Evolutionary conservation across 2,329 filamentous ascomycete species (phyloP), one percentile per base, ranked within the genome.

Genomic region (Aspergillus sp.): DNA sequence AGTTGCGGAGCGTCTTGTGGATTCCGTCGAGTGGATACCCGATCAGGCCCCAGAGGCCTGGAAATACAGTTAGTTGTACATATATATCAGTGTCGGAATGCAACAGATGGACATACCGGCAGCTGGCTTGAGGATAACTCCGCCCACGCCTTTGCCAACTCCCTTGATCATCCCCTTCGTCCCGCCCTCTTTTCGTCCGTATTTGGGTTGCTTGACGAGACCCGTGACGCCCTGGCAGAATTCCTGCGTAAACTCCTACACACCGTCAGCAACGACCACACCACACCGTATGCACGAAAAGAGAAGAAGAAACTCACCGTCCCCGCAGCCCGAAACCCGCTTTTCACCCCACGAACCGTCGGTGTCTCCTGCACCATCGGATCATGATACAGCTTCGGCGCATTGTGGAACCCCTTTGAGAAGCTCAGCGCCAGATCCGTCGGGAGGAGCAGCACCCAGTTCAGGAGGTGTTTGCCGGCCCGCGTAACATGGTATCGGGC

Each of bases 331-430:
- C 84, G 88, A 28, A 97, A 77, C 0, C 93, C 93, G 64, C 89
- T 91, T 56, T 87, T 84, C 54, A 96, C 80, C 55, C 89, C 90
- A 0, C 91, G 93, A 4, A 97, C 91, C 68, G 91, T 92, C 61
- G 92, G 90, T 1, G 85, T 81, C n/a, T 90, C 89, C 8, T 91
- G 85, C 0, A 97, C 88, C 1, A 89, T 93, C 1, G 91, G 87
- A 69, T 96, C 93, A 47, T 93, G 91, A 72, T 97, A 97, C 1
- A 97, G 80, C 67, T 87, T 89, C 0, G 93, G 93, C 6, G 91
- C 89, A 69, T 97, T 97, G 72, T 94, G 90, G 73, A 97, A 96
- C 0, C 93, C 93, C 74, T 90, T 91, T 0, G 93, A 90, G 43
- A 97, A 78, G 0, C 91, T 91, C 47, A 97, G 79, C 46, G 91